Evolutionary conservation across 148 eudicot species (phyloP).

Genomic region (Linanthus parryae): DNA sequence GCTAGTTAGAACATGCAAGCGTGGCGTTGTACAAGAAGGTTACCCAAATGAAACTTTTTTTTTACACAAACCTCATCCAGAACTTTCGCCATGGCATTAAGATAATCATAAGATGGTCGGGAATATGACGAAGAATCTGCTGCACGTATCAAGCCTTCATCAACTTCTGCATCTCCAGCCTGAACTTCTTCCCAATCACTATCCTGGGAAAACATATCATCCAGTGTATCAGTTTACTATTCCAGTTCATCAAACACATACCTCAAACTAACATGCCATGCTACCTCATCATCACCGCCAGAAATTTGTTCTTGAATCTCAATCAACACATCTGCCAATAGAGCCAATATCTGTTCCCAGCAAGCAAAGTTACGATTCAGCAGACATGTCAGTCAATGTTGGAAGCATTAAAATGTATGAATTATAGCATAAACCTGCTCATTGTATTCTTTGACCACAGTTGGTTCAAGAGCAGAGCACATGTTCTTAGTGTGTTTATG

Average conservation of each 20-base stretch:
- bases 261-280: not conserved
- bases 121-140: conserved; percentile 32
- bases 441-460: not conserved
- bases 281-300: conserved; percentile 65
- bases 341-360: conserved; percentile 55
- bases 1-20: not conserved
- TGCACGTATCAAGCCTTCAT: conserved; percentile 32
- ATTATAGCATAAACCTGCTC: not conserved
- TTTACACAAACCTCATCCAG: conserved; percentile 48
- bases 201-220: conserved; percentile 43
- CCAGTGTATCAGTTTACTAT: not conserved
- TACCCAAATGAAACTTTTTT: not conserved
- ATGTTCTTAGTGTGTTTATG: not conserved
- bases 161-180: conserved; percentile 43
- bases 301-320: conserved; percentile 87
- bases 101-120: conserved; percentile 58
- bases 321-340: conserved; percentile 70
- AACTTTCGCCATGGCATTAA: conserved; percentile 76
- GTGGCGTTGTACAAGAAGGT: not conserved
- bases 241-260: conserved; percentile 1
- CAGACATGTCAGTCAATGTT: too few relatives aligned
- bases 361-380: too few relatives aligned
- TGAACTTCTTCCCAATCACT: conserved; percentile 94
- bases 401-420: not conserved
- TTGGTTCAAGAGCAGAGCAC: not conserved